Conservation (phyloP, 2,329 filamentous ascomycete species). For the Blastomyces parvus region DNA sequence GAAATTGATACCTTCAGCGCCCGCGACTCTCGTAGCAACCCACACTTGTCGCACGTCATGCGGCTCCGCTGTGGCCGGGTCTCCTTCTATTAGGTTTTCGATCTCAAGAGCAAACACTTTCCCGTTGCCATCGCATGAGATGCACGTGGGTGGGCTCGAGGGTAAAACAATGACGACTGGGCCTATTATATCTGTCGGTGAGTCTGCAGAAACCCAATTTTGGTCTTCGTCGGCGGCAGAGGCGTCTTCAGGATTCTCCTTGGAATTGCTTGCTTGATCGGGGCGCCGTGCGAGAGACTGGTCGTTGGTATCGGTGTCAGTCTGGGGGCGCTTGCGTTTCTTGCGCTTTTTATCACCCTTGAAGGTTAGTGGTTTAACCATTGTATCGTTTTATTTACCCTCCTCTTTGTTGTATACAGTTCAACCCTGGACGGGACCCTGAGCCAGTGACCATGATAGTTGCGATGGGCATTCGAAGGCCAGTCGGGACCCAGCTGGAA, state of each 20-base stretch:
- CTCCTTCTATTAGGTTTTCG: conserved; percentile 79
- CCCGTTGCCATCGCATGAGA: conserved; percentile 78
- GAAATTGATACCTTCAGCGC: conserved; percentile 72
- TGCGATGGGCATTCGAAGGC: background rate
- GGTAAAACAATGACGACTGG: conserved; percentile 77
- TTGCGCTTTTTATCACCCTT: conserved; percentile 96
- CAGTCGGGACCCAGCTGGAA: background rate
- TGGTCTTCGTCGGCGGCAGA: conserved; percentile 55
- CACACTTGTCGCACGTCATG: conserved; percentile 95
- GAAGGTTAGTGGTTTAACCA: conserved; percentile 76
- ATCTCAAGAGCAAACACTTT: conserved; percentile 73
- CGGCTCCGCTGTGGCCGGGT: conserved; percentile 78
- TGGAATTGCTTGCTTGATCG: conserved; percentile 13
- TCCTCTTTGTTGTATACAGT: background rate
- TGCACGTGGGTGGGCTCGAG: conserved; percentile 59
- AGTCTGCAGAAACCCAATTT: conserved; percentile 83
- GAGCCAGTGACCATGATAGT: background rate
- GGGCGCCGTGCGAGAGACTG: conserved; percentile 32
- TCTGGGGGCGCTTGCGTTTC: conserved; percentile 69
- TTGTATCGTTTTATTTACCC: conserved; percentile 17
- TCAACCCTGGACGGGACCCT: background rate
- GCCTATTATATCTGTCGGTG: conserved; percentile 62
- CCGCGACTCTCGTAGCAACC: conserved; percentile 74
- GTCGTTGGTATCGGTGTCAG: conserved; percentile 38
- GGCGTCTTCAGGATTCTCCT: conserved; percentile 27